phyloP scores from a whole-genome alignment of 2,329 filamentous ascomycete species.

The Sclerotinia glacialis region DNA sequence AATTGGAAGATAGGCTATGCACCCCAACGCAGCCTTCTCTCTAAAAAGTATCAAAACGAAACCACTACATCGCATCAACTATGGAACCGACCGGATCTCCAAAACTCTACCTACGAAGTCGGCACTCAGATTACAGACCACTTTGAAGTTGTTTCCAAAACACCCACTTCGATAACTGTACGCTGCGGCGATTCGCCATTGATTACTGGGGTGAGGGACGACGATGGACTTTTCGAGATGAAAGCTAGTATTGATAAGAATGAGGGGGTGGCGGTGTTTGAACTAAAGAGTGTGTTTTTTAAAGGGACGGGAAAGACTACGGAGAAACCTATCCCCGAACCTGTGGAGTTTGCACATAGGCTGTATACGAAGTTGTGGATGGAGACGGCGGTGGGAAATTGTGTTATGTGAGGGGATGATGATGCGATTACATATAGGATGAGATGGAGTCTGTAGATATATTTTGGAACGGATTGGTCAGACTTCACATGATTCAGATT shows the following conservation, averaged over 20 bases:
- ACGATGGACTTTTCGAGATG: constrained; percentile 67
- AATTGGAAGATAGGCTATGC: constrained; percentile 44
- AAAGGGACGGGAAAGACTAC: constrained; percentile 48
- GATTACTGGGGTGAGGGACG: constrained; percentile 52
- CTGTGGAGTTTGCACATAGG: constrained; percentile 51
- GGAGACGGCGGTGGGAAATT: constrained; percentile 47
- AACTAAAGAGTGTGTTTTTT: constrained; percentile 62
- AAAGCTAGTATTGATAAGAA: constrained; percentile 58
- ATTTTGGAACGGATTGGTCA: not conserved
- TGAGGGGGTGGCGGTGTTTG: constrained; percentile 61
- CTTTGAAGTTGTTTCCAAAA: constrained; percentile 68
- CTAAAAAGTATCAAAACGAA: constrained; percentile 54
- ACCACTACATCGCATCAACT: constrained; percentile 58
- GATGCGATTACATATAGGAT: not conserved
- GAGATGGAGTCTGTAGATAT: not conserved
- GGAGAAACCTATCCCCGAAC: constrained; percentile 45
- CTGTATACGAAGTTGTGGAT: constrained; percentile 56
- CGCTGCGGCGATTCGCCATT: constrained; percentile 65
- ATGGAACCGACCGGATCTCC: constrained; percentile 57
- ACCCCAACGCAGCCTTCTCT: constrained; percentile 56
- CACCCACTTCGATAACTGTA: constrained; percentile 56
- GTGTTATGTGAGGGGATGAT: constrained; percentile 23
- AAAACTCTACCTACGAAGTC: constrained; percentile 55
- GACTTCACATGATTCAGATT: not conserved
- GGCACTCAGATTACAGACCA: constrained; percentile 67